Conservation (phyloP, 768 basidiomycete species). For the Tricholoma flavovirens region DNA sequence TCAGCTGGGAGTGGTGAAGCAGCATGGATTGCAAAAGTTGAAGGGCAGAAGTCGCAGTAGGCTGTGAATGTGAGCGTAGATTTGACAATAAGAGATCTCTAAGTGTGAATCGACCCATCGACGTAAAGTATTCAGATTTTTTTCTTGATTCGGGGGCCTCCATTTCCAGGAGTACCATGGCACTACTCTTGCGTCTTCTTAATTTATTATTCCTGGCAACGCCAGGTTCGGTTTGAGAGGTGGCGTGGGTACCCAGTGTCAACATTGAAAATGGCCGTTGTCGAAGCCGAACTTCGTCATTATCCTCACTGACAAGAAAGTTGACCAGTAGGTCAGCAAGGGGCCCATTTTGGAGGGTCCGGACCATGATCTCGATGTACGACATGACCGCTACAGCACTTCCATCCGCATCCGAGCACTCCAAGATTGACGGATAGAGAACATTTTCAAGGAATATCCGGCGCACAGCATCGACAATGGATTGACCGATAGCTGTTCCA, state of each 20-base stretch:
- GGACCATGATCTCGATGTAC: conserved; percentile 86
- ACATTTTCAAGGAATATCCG: conserved; percentile 90
- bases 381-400: conserved; percentile 95
- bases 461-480: conserved; percentile 77
- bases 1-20: conserved; percentile 56
- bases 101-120: conserved; percentile 84
- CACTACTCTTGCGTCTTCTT: conserved; percentile 74
- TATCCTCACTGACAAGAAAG: conserved; percentile 83
- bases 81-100: conserved; percentile 85
- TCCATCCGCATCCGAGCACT: conserved; percentile 91
- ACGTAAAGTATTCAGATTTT: conserved; percentile 78
- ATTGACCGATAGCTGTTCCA: conserved; percentile 75
- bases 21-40: conserved; percentile 78
- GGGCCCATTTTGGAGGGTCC: conserved; percentile 62
- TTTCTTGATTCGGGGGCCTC: conserved; percentile 68
- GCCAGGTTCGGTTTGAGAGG: conserved; percentile 19
- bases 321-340: conserved; percentile 67
- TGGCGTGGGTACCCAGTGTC: conserved; percentile 35
- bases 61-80: conserved; percentile 57
- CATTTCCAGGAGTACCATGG: conserved; percentile 86
- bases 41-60: conserved; percentile 70
- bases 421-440: conserved; percentile 86
- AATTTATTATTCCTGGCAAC: conserved; percentile 41
- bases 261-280: conserved; percentile 41
- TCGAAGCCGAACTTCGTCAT: conserved; percentile 48